Evolutionary conservation across 1,284 basidiomycete species (phyloP).

Genomic region (Rhodofomes roseus): DNA sequence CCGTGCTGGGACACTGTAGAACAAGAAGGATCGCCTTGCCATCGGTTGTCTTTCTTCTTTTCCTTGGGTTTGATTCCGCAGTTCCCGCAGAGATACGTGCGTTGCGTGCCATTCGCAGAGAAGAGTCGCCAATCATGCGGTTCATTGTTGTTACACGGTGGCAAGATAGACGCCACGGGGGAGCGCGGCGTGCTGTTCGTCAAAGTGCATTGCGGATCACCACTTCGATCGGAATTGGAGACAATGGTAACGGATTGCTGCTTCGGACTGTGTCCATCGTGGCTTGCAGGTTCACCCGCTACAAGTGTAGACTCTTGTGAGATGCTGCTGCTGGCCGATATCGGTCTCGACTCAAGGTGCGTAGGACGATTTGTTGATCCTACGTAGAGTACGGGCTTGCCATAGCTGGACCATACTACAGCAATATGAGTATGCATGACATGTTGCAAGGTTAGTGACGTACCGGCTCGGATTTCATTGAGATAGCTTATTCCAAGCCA

Average conservation of each 20-base stretch:
- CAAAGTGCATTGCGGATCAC: neutral
- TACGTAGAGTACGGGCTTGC: conserved; percentile 15
- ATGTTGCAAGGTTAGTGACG: neutral
- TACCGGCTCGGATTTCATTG: conserved; percentile 20
- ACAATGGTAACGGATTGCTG: too few relatives aligned
- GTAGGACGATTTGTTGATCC: conserved; percentile 4
- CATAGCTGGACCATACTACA: conserved; percentile 14
- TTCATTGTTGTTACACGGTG: neutral
- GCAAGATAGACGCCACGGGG: neutral
- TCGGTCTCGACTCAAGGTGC: neutral
- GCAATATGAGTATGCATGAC: neutral
- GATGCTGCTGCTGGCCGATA: neutral
- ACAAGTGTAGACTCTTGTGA: neutral
- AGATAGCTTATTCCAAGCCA: conserved; percentile 21
- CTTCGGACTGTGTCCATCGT: neutral
- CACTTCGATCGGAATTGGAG: neutral
- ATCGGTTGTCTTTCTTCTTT: neutral
- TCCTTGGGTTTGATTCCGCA: neutral
- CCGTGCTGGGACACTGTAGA: neutral
- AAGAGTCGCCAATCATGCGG: neutral
- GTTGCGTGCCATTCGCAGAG: neutral
- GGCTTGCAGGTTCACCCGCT: conserved; percentile 9
- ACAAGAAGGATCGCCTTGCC: neutral
- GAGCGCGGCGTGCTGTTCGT: neutral
- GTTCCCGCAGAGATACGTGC: neutral